Evolutionary conservation across 768 basidiomycete species (phyloP), one percentile per base, ranked within the genome.

Genomic region (Exsudoporus frostii): DNA sequence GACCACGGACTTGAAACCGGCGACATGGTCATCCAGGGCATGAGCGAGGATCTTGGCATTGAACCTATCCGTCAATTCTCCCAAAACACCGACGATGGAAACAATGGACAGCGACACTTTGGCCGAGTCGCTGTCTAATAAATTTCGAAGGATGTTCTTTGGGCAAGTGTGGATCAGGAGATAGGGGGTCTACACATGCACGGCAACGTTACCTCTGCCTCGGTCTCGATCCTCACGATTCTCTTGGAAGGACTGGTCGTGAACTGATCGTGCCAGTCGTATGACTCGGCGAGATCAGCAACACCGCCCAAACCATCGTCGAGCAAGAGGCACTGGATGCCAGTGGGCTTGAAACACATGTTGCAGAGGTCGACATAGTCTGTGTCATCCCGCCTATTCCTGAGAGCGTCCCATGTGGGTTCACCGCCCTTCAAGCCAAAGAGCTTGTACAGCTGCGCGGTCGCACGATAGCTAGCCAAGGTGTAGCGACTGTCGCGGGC

Each of bases 1-100:
- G 1, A 82, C 76, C 40, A 90, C 78, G 10, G 87, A 88, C 66
- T 92, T 91, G 77, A 89, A 88, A 1, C 78, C 82, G 2, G 72
- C 87, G 10, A 89, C 84, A 30, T 74, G 69, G 0, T 69, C 60
- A 53, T 85, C 76, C 5, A 36, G 50, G 3, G 81, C 82, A 49
- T 65, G 62, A 0, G 65, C 53, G 0, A 46, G 60, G 44, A 89
- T 71, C 8, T 56, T 65, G 7, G 64, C 58, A 15, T 58, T 61
- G 44, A 89, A 68, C 29, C 53, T 57, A 0, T 57, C 51, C 36
- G 60, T 62, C 60, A 85, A 77, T 15, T 36, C 41, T 39, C 42
- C 56, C 2, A 71, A 48, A 3, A 57, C 8, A 7, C 10, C 24
- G 32, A 60, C 39, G 37, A 57, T 34, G 4, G 48, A 50, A 4